A percentile compares a stretch with the other conserved stretches of the same genome.
Evolutionary conservation across 1,139 yeast genomes (phyloP).

Genomic region (Barnettozyma hawaiiensis): DNA sequence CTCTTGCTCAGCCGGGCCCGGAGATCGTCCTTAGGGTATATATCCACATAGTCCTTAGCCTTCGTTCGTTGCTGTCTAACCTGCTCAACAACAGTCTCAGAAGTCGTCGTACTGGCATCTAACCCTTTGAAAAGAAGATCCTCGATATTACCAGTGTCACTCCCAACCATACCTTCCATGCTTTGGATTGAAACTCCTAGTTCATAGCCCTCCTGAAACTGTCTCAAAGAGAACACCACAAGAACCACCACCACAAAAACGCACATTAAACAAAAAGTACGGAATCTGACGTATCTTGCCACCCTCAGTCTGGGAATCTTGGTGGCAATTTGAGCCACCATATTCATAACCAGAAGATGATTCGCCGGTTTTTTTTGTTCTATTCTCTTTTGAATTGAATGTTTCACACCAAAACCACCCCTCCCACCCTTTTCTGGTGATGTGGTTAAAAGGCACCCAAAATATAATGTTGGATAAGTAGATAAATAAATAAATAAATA

Average conservation of each 20-base stretch:
- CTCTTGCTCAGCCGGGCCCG: slow-evolving; percentile 10
- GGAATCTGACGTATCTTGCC: not conserved
- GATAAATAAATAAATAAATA: no score
- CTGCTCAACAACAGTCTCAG: not conserved
- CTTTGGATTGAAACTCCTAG: not conserved
- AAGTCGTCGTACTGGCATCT: no score
- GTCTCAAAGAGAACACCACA: not conserved
- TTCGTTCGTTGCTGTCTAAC: not conserved
- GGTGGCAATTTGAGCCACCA: not conserved
- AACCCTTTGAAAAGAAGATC: not conserved
- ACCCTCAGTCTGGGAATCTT: not conserved
- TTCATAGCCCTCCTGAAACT: no score
- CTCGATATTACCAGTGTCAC: not conserved
- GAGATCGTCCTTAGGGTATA: slow-evolving; percentile 7
- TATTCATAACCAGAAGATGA: not conserved
- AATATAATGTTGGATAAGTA: no score
- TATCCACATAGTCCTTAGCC: slow-evolving; percentile 2
- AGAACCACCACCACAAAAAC: not conserved
- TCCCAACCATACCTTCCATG: not conserved
- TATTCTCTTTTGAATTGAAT: not conserved
- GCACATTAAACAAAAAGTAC: not conserved
- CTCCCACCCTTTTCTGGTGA: not conserved
- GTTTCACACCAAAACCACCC: no score
- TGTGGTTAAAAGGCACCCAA: not conserved
- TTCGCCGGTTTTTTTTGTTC: not conserved